Evolutionary conservation across 2,329 filamentous ascomycete genomes (phyloP).

Genomic region (Cladophialophora chaetospira): DNA sequence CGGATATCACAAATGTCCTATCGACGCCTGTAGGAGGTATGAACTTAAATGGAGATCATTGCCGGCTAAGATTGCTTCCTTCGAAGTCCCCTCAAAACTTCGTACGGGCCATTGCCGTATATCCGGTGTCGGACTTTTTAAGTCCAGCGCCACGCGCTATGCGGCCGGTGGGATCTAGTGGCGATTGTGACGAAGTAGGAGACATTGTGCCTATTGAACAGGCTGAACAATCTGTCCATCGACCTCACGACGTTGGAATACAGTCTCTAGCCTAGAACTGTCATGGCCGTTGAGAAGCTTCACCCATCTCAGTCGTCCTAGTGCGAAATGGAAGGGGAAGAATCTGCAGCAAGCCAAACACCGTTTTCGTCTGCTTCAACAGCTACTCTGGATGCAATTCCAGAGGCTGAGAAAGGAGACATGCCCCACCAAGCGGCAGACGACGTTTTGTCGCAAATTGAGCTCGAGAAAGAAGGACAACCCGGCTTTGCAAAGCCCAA

Average conservation of each 20-base stretch:
- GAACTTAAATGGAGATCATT: too few species aligned
- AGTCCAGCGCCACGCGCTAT: conserved; percentile 10
- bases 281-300: not conserved
- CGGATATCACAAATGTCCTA: not conserved
- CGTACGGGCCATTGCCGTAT: conserved; percentile 5
- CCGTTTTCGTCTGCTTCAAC: conserved; percentile 12
- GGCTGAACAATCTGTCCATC: not conserved
- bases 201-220: not conserved
- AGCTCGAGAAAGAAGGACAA: not conserved
- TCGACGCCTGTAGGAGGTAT: too few species aligned
- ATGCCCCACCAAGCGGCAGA: not conserved
- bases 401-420: conserved; percentile 4
- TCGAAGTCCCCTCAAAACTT: not conserved
- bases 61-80: not conserved
- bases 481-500: not conserved
- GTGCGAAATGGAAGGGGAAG: not conserved
- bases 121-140: conserved; percentile 9
- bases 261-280: not conserved
- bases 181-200: not conserved
- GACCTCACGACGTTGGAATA: not conserved
- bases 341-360: not conserved
- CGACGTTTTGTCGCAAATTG: conserved; percentile 1
- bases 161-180: conserved; percentile 2
- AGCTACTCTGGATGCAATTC: conserved; percentile 7
- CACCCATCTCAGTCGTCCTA: too few species aligned